Evolutionary conservation across 805 yeast species (phyloP), one percentile per base, ranked within the genome.

Genomic region (Kodamaea fukazawae): DNA sequence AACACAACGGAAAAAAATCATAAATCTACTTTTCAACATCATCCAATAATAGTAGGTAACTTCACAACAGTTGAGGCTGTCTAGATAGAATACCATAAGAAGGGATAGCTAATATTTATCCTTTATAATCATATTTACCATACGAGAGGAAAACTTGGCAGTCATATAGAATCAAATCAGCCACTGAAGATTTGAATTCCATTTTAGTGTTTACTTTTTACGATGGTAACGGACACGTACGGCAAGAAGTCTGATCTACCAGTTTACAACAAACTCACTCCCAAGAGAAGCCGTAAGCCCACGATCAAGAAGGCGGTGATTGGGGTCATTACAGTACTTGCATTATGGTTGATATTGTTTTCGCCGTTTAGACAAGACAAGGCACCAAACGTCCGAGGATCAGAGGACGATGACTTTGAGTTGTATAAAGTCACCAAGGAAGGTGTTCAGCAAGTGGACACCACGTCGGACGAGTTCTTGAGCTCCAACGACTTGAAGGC

Each of bases 161-260:
- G n/a, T n/a, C n/a, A n/a, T n/a, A n/a, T n/a, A n/a, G n/a, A n/a
- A n/a, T n/a, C n/a, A n/a, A n/a, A 20, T 8, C 23, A 20, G 23
- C 8, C 8, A 20, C 23, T 20, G 23, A 20, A 20, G 7, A 20
- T 20, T 6, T 6, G 5, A 20, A 20, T 6, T 20, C 5, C 23
- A 5, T 8, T 20, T 20, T 20, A 20, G 33, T 15, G 33, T 11
- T 11, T 16, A 9, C 16, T 20, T 20, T 20, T 20, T 17, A 42
- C 23, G 20, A 51, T 54, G 58, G 53, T 48, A 29, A 44, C 48
- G 34, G 63, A 63, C 43, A 55, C 61, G 36, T 61, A 57, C 39
- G 67, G 68, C 36, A 71, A 69, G 59, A 71, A 67, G 57, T 53
- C 69, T 23, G 79, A 72, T 44, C 67, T 76, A 42, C 81, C 81